Conservation (phyloP, 23 red algal genomes). For the Pyropia yezoensis region DNA sequence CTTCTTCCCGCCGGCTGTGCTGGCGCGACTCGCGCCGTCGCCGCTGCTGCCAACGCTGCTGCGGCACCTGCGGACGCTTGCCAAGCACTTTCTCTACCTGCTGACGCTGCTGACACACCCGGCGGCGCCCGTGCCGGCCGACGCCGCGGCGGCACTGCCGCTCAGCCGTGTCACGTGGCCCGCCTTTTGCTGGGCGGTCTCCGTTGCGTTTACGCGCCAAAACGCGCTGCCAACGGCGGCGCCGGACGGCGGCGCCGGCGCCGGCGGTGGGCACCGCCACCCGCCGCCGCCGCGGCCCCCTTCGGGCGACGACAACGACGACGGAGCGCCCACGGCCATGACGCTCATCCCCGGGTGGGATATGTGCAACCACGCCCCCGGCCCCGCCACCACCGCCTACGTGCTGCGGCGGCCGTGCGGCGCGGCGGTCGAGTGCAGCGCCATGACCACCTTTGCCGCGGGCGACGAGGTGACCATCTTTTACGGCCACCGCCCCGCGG, state of each 20-base stretch:
- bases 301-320: too few relatives aligned
- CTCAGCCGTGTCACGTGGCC: slow-evolving; percentile 6
- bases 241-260: too few relatives aligned
- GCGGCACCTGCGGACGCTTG: slow-evolving; percentile 20
- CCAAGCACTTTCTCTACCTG: slow-evolving; percentile 46
- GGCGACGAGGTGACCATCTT: slow-evolving; percentile 56
- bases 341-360: slow-evolving; percentile 70
- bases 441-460: slow-evolving; percentile 27
- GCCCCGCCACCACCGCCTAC: slow-evolving; percentile 18
- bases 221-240: slow-evolving; percentile 32
- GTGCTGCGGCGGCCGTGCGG: slow-evolving; percentile 6
- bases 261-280: too few relatives aligned
- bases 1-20: slow-evolving; percentile 8
- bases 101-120: slow-evolving; percentile 4
- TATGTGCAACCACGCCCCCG: slow-evolving; percentile 51
- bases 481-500: slow-evolving; percentile 42
- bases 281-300: too few relatives aligned
- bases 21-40: slow-evolving; percentile 19
- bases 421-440: slow-evolving; percentile 39
- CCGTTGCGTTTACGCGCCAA: slow-evolving; percentile 64
- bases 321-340: slow-evolving; percentile 1
- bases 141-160: slow-evolving; percentile 6
- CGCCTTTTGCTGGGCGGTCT: slow-evolving; percentile 45
- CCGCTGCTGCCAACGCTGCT: slow-evolving; percentile 10
- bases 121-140: background rate